A percentile compares a stretch with the other conserved stretches of the same genome.
Evolutionary conservation across 2,329 filamentous ascomycete genomes (phyloP).

Genomic region (Paramyrothecium roridum): DNA sequence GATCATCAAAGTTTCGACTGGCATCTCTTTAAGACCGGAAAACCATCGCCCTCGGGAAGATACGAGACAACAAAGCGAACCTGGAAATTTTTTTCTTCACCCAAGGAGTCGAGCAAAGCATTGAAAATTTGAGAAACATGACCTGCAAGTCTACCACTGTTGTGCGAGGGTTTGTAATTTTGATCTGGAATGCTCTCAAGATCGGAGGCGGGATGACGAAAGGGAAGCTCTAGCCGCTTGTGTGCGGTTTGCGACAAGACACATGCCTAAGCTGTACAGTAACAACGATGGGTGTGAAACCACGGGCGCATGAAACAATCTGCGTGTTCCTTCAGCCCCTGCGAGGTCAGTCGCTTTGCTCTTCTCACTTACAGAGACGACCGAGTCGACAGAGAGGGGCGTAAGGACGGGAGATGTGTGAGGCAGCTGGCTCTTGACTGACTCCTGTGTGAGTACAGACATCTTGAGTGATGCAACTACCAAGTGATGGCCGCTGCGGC

Average conservation of each 20-base stretch:
- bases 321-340: not conserved
- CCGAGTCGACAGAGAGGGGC: too few relatives aligned
- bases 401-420: too few relatives aligned
- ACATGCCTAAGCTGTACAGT: not conserved
- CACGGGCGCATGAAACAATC: not conserved
- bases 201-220: not conserved
- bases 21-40: not conserved
- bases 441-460: too few relatives aligned
- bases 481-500: too few relatives aligned
- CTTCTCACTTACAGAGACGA: too few relatives aligned
- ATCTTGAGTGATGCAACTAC: too few relatives aligned
- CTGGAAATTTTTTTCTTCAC: too few relatives aligned
- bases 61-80: not conserved
- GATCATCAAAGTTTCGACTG: not conserved
- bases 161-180: constrained; percentile 15
- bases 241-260: not conserved
- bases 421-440: too few relatives aligned
- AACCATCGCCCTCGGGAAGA: not conserved
- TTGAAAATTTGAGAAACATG: not conserved
- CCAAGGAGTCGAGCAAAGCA: not conserved
- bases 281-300: not conserved
- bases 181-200: not conserved
- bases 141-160: not conserved
- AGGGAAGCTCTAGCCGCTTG: not conserved
- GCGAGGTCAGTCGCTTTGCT: too few relatives aligned